These are phyloP conservation scores for Hysterangium stoloniferum DNA, from an alignment of 768 basidiomycete species.

Conservation along the genomic window DNA sequence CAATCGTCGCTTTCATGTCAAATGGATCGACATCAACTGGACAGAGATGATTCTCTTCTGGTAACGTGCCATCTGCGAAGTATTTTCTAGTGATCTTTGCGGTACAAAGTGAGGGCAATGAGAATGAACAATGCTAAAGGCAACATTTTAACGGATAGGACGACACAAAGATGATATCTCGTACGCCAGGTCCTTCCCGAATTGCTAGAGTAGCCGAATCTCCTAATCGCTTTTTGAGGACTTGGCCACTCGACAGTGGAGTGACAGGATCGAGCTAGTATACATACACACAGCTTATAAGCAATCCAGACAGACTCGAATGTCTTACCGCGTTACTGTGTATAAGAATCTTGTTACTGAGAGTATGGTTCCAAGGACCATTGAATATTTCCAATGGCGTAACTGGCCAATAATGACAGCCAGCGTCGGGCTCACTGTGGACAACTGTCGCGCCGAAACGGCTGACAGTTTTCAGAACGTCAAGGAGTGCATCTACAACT, in stretches of 20 bases:
- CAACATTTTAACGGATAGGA: not conserved
- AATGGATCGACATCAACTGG: not conserved
- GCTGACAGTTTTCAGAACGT: conserved; percentile 2
- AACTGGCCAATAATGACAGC: conserved; percentile 15
- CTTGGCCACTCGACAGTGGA: conserved; percentile 1
- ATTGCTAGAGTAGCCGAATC: conserved; percentile 2
- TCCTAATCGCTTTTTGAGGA: not conserved
- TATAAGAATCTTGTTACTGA: conserved; percentile 23
- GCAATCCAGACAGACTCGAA: not conserved
- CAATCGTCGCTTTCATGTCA: not conserved
- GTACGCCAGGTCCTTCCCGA: conserved; percentile 8
- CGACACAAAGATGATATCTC: not conserved
- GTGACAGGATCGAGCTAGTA: conserved; percentile 1
- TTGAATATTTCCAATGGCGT: conserved; percentile 19
- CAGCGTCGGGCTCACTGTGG: conserved; percentile 10
- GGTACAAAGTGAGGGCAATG: conserved; percentile 2
- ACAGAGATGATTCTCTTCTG: not conserved
- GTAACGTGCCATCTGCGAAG: conserved; percentile 2
- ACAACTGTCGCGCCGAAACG: conserved; percentile 9
- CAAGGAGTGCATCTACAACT: conserved; percentile 9
- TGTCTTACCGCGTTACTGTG: conserved; percentile 21
- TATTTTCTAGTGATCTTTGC: not conserved
- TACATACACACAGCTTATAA: no score
- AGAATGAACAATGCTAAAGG: not conserved
- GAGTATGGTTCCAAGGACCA: conserved; percentile 24